phyloP scores from a whole-genome alignment of 441 rosid species.

The Monsonia emarginata region DNA sequence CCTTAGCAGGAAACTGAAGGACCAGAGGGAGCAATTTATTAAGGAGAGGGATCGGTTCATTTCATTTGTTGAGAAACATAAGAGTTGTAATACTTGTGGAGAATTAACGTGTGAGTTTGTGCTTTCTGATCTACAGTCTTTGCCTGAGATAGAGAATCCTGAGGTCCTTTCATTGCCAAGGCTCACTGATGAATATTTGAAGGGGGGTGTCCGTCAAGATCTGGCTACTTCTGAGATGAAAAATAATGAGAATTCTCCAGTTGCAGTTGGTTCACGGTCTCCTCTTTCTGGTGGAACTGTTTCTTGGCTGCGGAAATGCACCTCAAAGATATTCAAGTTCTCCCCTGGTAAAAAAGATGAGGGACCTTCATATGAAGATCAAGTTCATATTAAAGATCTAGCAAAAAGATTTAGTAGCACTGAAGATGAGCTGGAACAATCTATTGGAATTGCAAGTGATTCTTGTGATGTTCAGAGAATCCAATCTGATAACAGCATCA shows the following conservation, averaged over 20 bases:
- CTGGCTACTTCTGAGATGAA: slow-evolving; percentile 18
- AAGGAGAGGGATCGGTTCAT: slow-evolving; percentile 77
- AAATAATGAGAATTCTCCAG: slow-evolving; percentile 31
- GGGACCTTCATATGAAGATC: slow-evolving; percentile 22
- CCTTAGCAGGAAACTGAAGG: slow-evolving; percentile 67
- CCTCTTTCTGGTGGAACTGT: slow-evolving; percentile 50
- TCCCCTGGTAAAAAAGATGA: slow-evolving; percentile 54
- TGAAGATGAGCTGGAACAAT: slow-evolving; percentile 34
- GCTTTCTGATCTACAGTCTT: slow-evolving; percentile 51
- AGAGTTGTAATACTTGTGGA: slow-evolving; percentile 58
- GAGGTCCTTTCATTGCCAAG: slow-evolving; percentile 36
- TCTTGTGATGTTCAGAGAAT: slow-evolving; percentile 37
- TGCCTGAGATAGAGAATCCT: slow-evolving; percentile 45
- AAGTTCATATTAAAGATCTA: slow-evolving; percentile 26
- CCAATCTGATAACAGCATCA: slow-evolving; percentile 32
- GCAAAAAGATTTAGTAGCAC: slow-evolving; percentile 27
- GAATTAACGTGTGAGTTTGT: slow-evolving; percentile 55
- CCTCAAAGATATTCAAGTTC: slow-evolving; percentile 61
- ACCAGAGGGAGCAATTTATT: slow-evolving; percentile 62
- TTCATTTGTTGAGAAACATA: slow-evolving; percentile 58
- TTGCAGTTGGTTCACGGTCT: slow-evolving; percentile 29
- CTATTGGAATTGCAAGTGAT: slow-evolving; percentile 33
- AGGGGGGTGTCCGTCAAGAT: slow-evolving; percentile 22
- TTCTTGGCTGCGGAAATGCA: slow-evolving; percentile 78
- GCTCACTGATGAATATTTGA: slow-evolving; percentile 25